Evolutionary conservation across 306 rosid species (phyloP), one percentile per base, ranked within the genome.

Genomic region (Ormosia emarginata): DNA sequence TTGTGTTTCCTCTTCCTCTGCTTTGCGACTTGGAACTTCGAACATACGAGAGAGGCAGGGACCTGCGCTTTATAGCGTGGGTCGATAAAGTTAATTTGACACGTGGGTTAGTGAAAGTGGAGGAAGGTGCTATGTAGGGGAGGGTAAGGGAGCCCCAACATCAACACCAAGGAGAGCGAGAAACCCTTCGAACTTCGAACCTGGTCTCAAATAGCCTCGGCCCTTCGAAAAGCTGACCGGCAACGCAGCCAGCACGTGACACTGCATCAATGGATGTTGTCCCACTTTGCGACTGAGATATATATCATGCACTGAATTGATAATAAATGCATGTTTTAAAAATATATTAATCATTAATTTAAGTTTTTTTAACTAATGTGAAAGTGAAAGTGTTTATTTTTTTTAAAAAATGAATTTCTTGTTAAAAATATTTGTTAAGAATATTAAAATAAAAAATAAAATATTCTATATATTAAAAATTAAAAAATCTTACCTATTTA

Each of bases 181-280:
- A 71, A 68, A 56, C 13, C 32, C 30, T 2, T 36, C 10, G 50
- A 80, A 70, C 43, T 6, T 56, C 43, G 70, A 76, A 49, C 55
- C 52, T 17, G 1, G 64, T 1, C 24, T 24, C 24, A 24, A 24
- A 24, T 1, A 24, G 24, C 33, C 34, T 50, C 13, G 8, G 8
- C 18, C n/a, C 57, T n/a, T 1, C 2, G 44, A 2, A 37, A 34
- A 3, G 53, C 44, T 11, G 78, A 69, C 58, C 58, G 6, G 17
- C 6, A 49, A 6, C 55, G 88, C 82, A 56, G 86, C 67, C 83
- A 13, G 37, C 82, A 82, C 87, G 89, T 69, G 93, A 68, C 50
- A 7, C 0, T 6, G 0, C 8, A 4, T 79, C 0, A 84, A 6
- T 80, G 30, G 57, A 2, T 0, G 0, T 7, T 17, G 70, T 3